Evolutionary conservation across 257 asterid species (phyloP).

Genomic region (Penstemon davidsonii): DNA sequence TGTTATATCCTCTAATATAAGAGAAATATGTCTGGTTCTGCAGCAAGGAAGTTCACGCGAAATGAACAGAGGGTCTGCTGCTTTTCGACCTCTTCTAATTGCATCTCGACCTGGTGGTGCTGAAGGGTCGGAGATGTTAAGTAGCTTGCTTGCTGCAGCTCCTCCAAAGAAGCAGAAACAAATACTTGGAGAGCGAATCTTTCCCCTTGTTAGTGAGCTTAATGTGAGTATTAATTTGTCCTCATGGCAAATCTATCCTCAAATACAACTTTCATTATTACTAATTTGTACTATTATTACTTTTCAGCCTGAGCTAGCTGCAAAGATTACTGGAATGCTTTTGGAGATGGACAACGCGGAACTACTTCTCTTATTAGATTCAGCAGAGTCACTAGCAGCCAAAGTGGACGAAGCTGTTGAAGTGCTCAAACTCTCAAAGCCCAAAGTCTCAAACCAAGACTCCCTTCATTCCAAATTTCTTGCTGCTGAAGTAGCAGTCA

Average conservation of each 20-base stretch:
- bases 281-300: not conserved
- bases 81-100: conserved; percentile 15
- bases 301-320: conserved; percentile 71
- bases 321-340: conserved; percentile 90
- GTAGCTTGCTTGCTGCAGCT: conserved; percentile 68
- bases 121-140: conserved; percentile 58
- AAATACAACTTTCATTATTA: too few relatives aligned
- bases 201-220: conserved; percentile 67
- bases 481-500: conserved; percentile 61
- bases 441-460: conserved; percentile 53
- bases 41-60: conserved; percentile 37
- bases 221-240: conserved; percentile 40
- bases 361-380: conserved; percentile 61
- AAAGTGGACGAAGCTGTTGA: conserved; percentile 81
- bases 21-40: conserved; percentile 5
- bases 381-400: conserved; percentile 63
- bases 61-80: conserved; percentile 34
- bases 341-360: conserved; percentile 90
- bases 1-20: not conserved
- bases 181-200: conserved; percentile 74
- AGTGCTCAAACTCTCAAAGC: conserved; percentile 59
- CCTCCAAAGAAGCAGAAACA: conserved; percentile 72
- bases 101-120: conserved; percentile 16
- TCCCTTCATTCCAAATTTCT: conserved; percentile 47
- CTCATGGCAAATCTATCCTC: too few relatives aligned